Percentiles rank a stretch among this genome's conserved stretches.
phyloP scores from a whole-genome alignment of 176 grass and related monocot species.

The Paspalum vaginatum region DNA sequence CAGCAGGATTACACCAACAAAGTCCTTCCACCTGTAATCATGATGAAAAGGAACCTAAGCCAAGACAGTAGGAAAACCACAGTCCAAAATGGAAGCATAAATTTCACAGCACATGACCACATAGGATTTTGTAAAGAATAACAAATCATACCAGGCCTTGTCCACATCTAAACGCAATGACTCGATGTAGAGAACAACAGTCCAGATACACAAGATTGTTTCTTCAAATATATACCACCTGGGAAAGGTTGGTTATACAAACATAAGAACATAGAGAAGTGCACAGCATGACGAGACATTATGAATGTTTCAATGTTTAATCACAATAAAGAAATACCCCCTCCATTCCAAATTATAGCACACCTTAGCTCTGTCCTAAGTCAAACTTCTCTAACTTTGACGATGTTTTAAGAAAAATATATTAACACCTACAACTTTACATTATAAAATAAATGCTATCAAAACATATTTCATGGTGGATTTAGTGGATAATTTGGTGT shows the following conservation, averaged over 20 bases:
- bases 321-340: neutral
- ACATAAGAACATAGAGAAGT: conserved; percentile 23
- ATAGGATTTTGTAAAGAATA: conserved; percentile 9
- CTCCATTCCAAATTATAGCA: too few relatives aligned
- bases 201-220: conserved; percentile 74
- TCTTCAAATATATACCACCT: conserved; percentile 96
- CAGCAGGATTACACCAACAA: conserved; percentile 72
- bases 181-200: conserved; percentile 67
- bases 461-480: too few relatives aligned
- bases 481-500: too few relatives aligned
- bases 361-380: too few relatives aligned
- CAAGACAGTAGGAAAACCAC: conserved; percentile 2
- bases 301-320: conserved; percentile 19
- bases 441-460: too few relatives aligned
- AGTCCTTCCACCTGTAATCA: conserved; percentile 86
- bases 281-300: conserved; percentile 12
- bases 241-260: conserved; percentile 40
- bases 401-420: too few relatives aligned
- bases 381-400: too few relatives aligned
- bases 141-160: conserved; percentile 66
- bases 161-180: conserved; percentile 58
- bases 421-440: too few relatives aligned
- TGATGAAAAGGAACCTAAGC: conserved; percentile 33
- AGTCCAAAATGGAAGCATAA: conserved; percentile 36
- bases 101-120: conserved; percentile 11